phyloP scores from a whole-genome alignment of 176 grass and related monocot genomes.

The Cenchrus fungigraminus region DNA sequence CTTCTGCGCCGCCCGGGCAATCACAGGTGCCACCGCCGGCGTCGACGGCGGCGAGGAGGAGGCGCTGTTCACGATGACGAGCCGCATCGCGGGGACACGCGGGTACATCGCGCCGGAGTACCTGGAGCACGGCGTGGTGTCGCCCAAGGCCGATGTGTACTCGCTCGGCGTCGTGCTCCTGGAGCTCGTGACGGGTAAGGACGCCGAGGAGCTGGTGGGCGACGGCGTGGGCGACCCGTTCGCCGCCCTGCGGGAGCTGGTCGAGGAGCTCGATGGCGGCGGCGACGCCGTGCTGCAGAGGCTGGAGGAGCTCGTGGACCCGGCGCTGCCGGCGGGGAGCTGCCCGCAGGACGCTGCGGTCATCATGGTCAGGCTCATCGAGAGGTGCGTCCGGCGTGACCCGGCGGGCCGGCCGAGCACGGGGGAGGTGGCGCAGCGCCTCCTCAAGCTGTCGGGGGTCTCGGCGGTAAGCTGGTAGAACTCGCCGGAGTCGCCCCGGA shows the following conservation, averaged over 20 bases:
- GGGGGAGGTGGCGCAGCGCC: slow-evolving; percentile 57
- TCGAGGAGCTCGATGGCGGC: not conserved
- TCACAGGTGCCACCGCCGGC: slow-evolving; percentile 22
- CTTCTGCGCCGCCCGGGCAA: slow-evolving; percentile 45
- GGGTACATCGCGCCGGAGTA: slow-evolving; percentile 78
- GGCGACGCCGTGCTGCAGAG: slow-evolving; percentile 26
- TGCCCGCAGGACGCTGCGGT: slow-evolving; percentile 43
- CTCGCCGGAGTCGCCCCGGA: slow-evolving; percentile 35
- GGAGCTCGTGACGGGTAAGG: slow-evolving; percentile 70
- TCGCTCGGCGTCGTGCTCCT: slow-evolving; percentile 75
- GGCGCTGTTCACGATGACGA: slow-evolving; percentile 58
- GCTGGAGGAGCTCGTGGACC: slow-evolving; percentile 66
- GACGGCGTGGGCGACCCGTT: slow-evolving; percentile 24
- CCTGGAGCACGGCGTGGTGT: slow-evolving; percentile 69
- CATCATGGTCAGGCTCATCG: slow-evolving; percentile 55
- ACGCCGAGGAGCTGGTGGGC: slow-evolving; percentile 43
- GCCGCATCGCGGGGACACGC: slow-evolving; percentile 53
- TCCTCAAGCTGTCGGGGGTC: slow-evolving; percentile 50
- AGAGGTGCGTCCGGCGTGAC: slow-evolving; percentile 51
- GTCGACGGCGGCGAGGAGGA: not conserved
- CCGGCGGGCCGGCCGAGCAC: slow-evolving; percentile 48
- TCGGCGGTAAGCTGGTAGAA: slow-evolving; percentile 34
- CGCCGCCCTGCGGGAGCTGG: not conserved
- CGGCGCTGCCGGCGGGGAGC: slow-evolving; percentile 47
- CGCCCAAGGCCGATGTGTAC: slow-evolving; percentile 76